These are phyloP conservation scores for Firmiana major DNA, from an alignment of 345 rosid genomes.

Conservation along the genomic window DNA sequence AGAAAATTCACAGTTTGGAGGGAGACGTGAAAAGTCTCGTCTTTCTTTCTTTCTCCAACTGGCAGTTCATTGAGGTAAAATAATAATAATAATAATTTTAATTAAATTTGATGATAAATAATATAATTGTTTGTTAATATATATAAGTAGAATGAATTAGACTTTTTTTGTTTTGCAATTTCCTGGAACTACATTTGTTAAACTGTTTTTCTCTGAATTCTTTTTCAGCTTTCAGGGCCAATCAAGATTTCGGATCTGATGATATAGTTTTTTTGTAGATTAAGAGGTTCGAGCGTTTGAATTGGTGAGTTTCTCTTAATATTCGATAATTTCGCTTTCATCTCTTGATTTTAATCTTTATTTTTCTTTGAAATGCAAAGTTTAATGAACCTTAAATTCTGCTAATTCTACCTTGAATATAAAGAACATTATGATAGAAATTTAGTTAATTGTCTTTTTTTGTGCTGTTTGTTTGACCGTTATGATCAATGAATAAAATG, in stretches of 20 bases:
- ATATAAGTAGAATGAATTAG: not conserved
- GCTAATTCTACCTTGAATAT: not conserved
- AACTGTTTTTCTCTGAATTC: not conserved
- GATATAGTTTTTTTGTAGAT: not conserved
- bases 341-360: not conserved
- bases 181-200: not conserved
- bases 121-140: no score
- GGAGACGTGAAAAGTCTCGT: constrained; percentile 8
- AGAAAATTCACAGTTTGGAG: not conserved
- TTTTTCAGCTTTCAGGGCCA: not conserved
- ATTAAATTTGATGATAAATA: not conserved
- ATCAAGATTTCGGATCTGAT: constrained; percentile 5
- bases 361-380: not conserved
- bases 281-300: not conserved
- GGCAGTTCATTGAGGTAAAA: not conserved
- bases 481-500: constrained; percentile 12
- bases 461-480: constrained; percentile 6
- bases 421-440: not conserved
- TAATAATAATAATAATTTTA: not conserved
- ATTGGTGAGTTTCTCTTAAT: not conserved
- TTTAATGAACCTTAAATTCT: not conserved
- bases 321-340: constrained; percentile 4
- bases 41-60: not conserved
- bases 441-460: not conserved
- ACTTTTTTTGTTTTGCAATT: not conserved